These are phyloP conservation scores for Tilletiaria anomala DNA, from an alignment of 1,284 basidiomycete species.

Conservation along the genomic window DNA sequence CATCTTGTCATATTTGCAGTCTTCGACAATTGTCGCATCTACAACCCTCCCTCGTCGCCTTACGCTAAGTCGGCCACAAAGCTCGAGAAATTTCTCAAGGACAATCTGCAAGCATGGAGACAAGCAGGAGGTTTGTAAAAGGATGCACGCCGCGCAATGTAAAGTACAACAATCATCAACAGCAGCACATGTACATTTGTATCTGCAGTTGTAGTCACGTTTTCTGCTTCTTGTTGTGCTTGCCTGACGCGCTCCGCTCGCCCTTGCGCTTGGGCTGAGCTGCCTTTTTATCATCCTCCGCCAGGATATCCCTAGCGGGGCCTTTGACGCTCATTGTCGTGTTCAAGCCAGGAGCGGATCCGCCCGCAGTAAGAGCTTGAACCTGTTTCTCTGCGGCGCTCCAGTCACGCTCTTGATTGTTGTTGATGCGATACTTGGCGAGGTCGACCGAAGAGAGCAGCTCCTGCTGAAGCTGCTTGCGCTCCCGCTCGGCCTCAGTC, in stretches of 20 bases:
- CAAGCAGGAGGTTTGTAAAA: too few species aligned
- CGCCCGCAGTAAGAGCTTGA: not conserved
- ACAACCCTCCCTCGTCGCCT: constrained; percentile 71
- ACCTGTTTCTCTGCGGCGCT: constrained; percentile 30
- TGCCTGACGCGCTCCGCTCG: not conserved
- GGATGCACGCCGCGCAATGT: too few species aligned
- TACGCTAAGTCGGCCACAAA: constrained; percentile 75
- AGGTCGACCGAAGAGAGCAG: constrained; percentile 24
- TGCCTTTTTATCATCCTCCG: not conserved
- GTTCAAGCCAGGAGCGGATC: not conserved
- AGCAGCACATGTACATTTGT: not conserved
- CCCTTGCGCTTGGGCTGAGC: not conserved
- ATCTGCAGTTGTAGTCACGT: not conserved
- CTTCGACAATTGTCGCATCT: constrained; percentile 78
- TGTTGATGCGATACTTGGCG: constrained; percentile 19
- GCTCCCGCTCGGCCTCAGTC: constrained; percentile 11
- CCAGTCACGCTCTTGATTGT: constrained; percentile 15
- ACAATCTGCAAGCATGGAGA: constrained; percentile 12
- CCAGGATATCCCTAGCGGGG: not conserved
- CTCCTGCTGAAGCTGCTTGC: constrained; percentile 9
- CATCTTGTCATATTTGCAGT: constrained; percentile 47
- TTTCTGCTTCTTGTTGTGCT: not conserved
- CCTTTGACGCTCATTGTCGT: constrained; percentile 1
- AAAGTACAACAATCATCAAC: too few species aligned
- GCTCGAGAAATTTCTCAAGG: constrained; percentile 49